Base-by-base conservation (phyloP, 2,329 filamentous ascomycete species). In the Xylaria sp. region DNA sequence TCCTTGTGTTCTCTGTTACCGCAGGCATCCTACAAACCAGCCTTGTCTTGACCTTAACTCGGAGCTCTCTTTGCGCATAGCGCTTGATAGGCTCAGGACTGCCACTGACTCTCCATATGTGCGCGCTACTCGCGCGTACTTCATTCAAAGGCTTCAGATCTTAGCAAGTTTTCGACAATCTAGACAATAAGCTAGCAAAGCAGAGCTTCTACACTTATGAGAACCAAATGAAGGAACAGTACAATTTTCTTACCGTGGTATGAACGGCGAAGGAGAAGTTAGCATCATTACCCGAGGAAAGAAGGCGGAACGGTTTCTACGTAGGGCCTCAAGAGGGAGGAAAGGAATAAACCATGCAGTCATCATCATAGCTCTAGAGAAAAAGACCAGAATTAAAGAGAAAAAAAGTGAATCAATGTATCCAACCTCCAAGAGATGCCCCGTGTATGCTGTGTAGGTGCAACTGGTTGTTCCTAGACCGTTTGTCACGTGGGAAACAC, bases 401-500 rank as follows among this genome's bases (percentile, higher is more conserved):
- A 31, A 31, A 31, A 31, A 31, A 31, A 31, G 9, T 31, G 28
- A 31, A 31, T 9, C 28, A 31, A 31, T 31, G 5, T 31, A 40
- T 12, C n/a, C 37, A 8, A 51, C 35, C 7, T 50, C 19, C 31
- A 11, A 15, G 17, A 25, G 9, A 7, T 59, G 35, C 54, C 49
- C 56, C 66, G 53, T 71, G 67, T 66, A 58, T 64, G 28, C 60
- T 66, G 56, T 57, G 58, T 53, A 58, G 56, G 69, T 63, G 61
- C 50, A 59, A 64, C 40, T 60, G 42, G 68, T 42, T 51, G 61
- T 66, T 63, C 61, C 69, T 65, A 68, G 67, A 65, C 65, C 70
- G 72, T 75, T 74, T 74, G 71, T 77, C 75, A 78, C 76, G 76
- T 78, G 76, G 75, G 70, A 76, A 74, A 72, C 74, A 73, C 71